These are phyloP conservation scores for Oehlia diaphana DNA, from an alignment of 192 early-diverging fungal genomes.

Conservation along the genomic window DNA sequence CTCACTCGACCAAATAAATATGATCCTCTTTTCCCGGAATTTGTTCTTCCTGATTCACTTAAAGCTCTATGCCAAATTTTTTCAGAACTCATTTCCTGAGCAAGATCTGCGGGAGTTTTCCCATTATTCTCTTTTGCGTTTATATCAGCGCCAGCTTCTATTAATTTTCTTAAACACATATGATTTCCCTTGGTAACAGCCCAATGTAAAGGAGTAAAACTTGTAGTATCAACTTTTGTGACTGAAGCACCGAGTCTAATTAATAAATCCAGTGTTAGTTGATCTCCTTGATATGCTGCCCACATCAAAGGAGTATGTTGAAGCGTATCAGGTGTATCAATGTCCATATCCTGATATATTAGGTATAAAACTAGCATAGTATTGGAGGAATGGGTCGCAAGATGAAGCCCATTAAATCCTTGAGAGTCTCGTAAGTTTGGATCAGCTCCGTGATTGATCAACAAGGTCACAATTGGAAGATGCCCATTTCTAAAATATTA, in stretches of 20 bases:
- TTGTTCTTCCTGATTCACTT: slow-evolving; percentile 38
- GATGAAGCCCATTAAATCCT: slow-evolving; percentile 89
- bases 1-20: slow-evolving; percentile 42
- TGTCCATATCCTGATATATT: slow-evolving; percentile 63
- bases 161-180: slow-evolving; percentile 59
- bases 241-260: slow-evolving; percentile 70
- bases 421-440: slow-evolving; percentile 71
- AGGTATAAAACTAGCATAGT: slow-evolving; percentile 76
- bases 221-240: slow-evolving; percentile 65
- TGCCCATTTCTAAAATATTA: slow-evolving; percentile 63
- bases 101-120: slow-evolving; percentile 83
- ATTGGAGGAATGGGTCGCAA: slow-evolving; percentile 84
- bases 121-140: slow-evolving; percentile 69
- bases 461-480: slow-evolving; percentile 67
- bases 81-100: slow-evolving; percentile 54
- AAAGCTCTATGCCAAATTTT: slow-evolving; percentile 54
- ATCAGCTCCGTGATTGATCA: slow-evolving; percentile 80
- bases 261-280: slow-evolving; percentile 66
- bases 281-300: slow-evolving; percentile 87
- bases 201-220: slow-evolving; percentile 90
- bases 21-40: slow-evolving; percentile 32
- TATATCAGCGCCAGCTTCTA: slow-evolving; percentile 72
- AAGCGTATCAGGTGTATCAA: slow-evolving; percentile 72
- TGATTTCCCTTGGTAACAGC: slow-evolving; percentile 67
- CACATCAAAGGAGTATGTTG: slow-evolving; percentile 93